phyloP scores from a whole-genome alignment of 139 green algal species.

The Pleodorina starrii region DNA sequence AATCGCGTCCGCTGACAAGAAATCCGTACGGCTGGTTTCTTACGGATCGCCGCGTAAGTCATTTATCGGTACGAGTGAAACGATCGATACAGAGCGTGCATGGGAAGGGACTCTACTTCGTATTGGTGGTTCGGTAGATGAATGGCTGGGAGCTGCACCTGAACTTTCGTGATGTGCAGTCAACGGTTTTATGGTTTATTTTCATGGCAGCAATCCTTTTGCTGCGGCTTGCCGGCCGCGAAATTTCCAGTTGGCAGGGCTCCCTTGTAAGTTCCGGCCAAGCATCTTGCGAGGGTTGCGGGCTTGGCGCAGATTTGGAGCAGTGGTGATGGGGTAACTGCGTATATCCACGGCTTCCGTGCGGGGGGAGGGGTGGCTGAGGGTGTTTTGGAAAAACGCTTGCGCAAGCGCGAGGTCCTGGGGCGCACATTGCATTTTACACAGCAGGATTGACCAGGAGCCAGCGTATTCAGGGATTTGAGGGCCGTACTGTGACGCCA shows the following conservation, averaged over 20 bases:
- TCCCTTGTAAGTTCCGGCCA: background rate
- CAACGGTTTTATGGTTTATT: too few species aligned
- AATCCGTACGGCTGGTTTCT: background rate
- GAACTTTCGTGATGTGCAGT: background rate
- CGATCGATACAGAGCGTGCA: background rate
- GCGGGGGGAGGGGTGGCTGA: too few species aligned
- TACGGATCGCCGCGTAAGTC: background rate
- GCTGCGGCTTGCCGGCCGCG: background rate
- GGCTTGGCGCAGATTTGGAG: too few species aligned
- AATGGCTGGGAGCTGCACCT: background rate
- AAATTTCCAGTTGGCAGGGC: background rate
- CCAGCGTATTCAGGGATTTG: too few species aligned
- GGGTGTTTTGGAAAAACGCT: too few species aligned
- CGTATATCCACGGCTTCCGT: too few species aligned
- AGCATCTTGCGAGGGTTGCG: background rate
- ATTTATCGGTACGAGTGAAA: background rate
- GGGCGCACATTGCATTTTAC: too few species aligned
- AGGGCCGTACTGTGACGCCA: too few species aligned
- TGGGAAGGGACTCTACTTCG: background rate
- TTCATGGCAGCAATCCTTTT: too few species aligned
- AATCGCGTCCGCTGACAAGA: background rate
- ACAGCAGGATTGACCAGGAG: too few species aligned
- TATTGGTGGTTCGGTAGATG: background rate
- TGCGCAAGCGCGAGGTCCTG: too few species aligned
- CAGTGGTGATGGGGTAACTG: too few species aligned